These are phyloP conservation scores for Aegilops speltoides DNA, from an alignment of 176 grass and related monocot genomes.

Conservation along the genomic window DNA sequence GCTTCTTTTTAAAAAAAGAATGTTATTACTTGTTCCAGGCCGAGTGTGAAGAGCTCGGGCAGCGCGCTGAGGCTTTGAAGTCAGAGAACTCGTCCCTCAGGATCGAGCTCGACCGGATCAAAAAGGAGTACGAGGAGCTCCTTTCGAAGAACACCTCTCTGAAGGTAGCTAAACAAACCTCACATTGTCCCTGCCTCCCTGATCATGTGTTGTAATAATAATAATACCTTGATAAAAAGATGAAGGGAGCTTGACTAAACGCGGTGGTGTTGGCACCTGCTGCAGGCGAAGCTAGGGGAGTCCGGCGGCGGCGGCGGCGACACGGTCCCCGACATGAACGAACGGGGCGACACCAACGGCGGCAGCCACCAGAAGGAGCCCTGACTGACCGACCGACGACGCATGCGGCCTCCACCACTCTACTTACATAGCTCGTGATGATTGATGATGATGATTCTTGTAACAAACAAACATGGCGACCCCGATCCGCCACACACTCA, in stretches of 20 bases:
- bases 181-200: background rate
- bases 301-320: conserved; percentile 35
- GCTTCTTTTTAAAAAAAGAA: background rate
- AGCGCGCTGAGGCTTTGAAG: conserved; percentile 69
- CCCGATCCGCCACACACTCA: background rate
- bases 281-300: conserved; percentile 67
- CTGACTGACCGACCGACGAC: background rate
- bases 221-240: background rate
- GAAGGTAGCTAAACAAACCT: conserved; percentile 48
- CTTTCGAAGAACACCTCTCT: conserved; percentile 78
- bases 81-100: conserved; percentile 82
- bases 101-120: conserved; percentile 69
- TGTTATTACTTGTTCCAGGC: conserved; percentile 39
- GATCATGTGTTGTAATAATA: background rate
- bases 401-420: background rate
- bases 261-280: too few relatives aligned
- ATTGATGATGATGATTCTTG: conserved; percentile 4
- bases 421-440: conserved; percentile 21
- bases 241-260: background rate
- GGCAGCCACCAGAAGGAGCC: conserved; percentile 28
- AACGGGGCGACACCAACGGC: conserved; percentile 24
- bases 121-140: conserved; percentile 73
- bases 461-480: background rate
- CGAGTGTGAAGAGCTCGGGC: conserved; percentile 86
- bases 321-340: conserved; percentile 48